phyloP scores from a whole-genome alignment of 2,329 filamentous ascomycete genomes.

The Xylaria multiplex region DNA sequence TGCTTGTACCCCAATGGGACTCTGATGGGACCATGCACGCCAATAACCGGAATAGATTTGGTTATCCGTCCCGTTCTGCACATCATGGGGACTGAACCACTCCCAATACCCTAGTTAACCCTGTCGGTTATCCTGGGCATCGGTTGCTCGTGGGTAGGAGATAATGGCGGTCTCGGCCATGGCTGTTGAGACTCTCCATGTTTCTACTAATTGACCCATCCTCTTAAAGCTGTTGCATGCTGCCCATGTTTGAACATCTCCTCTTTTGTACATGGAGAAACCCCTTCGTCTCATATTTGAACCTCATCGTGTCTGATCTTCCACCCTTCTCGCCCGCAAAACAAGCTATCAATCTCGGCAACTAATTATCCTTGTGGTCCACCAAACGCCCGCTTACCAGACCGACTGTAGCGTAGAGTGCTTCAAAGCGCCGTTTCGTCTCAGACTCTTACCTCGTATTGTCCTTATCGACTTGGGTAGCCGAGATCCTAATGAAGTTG shows the following conservation, averaged over 20 bases:
- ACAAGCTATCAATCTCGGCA: conserved; percentile 35
- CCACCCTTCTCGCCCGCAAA: conserved; percentile 49
- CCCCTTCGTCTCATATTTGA: conserved; percentile 51
- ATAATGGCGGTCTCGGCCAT: conserved; percentile 49
- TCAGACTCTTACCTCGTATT: conserved; percentile 36
- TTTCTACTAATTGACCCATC: conserved; percentile 49
- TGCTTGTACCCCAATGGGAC: conserved; percentile 9
- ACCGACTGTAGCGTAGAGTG: conserved; percentile 27
- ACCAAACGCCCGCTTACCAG: conserved; percentile 33
- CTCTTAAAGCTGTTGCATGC: conserved; percentile 55
- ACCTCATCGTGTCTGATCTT: conserved; percentile 52
- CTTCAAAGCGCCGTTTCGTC: conserved; percentile 39
- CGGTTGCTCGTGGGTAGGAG: conserved; percentile 36
- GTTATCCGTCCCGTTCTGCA: conserved; percentile 42
- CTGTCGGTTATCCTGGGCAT: conserved; percentile 12
- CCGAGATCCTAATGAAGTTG: conserved; percentile 36
- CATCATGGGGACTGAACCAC: conserved; percentile 47
- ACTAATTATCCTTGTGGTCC: conserved; percentile 34
- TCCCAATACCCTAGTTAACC: conserved; percentile 33
- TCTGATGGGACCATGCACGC: conserved; percentile 25
- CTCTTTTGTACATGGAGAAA: conserved; percentile 51
- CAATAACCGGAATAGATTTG: conserved; percentile 35
- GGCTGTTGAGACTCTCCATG: conserved; percentile 48
- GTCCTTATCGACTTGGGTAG: conserved; percentile 28
- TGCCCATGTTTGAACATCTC: conserved; percentile 52